Conservation (phyloP, 225 moss, liverwort and hornwort genomes). For the Sphagnum tenellum region DNA sequence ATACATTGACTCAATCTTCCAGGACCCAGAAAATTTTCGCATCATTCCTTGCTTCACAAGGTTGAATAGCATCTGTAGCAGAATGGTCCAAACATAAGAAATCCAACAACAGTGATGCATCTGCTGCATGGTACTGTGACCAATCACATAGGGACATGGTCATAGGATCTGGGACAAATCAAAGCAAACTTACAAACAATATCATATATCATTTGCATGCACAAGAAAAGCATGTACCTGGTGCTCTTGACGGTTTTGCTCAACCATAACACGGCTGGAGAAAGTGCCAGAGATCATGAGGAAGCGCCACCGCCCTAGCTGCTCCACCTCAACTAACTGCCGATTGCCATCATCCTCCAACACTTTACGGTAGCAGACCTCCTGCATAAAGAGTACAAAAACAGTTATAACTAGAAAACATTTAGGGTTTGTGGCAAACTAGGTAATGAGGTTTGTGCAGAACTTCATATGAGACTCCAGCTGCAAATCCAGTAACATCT, state of each 20-base stretch:
- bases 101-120: neutral
- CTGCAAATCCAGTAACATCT: no score
- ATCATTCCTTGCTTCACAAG: slow-evolving; percentile 77
- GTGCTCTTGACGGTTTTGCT: slow-evolving; percentile 56
- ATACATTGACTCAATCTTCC: slow-evolving; percentile 68
- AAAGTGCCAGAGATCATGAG: slow-evolving; percentile 75
- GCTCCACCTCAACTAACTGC: slow-evolving; percentile 89
- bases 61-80: slow-evolving; percentile 49
- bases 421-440: no score
- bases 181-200: neutral
- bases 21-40: slow-evolving; percentile 69
- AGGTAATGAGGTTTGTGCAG: no score
- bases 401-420: neutral
- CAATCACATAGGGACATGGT: neutral
- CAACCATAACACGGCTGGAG: slow-evolving; percentile 61
- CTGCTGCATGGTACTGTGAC: neutral
- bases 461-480: no score
- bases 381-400: slow-evolving; percentile 21
- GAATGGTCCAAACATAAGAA: neutral
- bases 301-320: slow-evolving; percentile 83
- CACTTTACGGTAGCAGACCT: slow-evolving; percentile 71
- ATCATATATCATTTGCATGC: neutral
- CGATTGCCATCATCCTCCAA: slow-evolving; percentile 84
- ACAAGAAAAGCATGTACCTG: slow-evolving; percentile 12
- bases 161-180: neutral